Conservation (phyloP, 106 monocot species). For the Ottelia alismoides region DNA sequence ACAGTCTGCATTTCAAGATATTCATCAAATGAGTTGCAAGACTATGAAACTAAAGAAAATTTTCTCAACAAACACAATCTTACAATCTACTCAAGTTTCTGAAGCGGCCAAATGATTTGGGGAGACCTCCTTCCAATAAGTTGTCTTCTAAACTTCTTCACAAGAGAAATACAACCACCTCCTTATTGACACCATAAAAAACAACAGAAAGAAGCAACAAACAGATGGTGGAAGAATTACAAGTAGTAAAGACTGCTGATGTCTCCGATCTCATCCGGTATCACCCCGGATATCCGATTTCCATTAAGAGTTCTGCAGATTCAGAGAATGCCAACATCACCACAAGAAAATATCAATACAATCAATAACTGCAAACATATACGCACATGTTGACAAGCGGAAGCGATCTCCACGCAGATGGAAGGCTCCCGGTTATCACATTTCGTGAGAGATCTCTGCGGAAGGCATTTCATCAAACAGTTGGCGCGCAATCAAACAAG, state of each 20-base stretch:
- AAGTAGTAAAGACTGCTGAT: slow-evolving; percentile 26
- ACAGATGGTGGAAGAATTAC: too few relatives aligned
- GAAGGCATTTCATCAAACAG: background rate
- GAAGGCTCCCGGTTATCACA: slow-evolving; percentile 36
- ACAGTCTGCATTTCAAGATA: background rate
- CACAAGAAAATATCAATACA: background rate
- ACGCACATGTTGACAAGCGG: slow-evolving; percentile 27
- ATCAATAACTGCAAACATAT: background rate
- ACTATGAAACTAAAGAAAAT: background rate
- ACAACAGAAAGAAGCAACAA: too few relatives aligned
- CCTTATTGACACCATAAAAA: background rate
- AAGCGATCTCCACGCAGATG: slow-evolving; percentile 33
- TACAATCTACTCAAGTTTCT: slow-evolving; percentile 8
- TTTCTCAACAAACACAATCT: background rate
- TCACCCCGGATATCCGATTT: slow-evolving; percentile 24
- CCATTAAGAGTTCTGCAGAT: slow-evolving; percentile 24
- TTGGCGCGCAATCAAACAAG: too few relatives aligned
- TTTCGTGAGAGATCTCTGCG: slow-evolving; percentile 36
- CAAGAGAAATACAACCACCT: background rate
- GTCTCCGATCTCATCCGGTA: slow-evolving; percentile 30
- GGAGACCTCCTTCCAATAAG: slow-evolving; percentile 4
- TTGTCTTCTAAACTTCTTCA: slow-evolving; percentile 9
- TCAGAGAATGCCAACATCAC: background rate
- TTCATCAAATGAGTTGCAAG: background rate
- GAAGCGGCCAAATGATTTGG: background rate